Percentiles rank a stretch among this genome's conserved stretches.
These are phyloP conservation scores for Pseudoneurospora amorphoporcata DNA, from an alignment of 495 filamentous ascomycete species.

Conservation along the genomic window DNA sequence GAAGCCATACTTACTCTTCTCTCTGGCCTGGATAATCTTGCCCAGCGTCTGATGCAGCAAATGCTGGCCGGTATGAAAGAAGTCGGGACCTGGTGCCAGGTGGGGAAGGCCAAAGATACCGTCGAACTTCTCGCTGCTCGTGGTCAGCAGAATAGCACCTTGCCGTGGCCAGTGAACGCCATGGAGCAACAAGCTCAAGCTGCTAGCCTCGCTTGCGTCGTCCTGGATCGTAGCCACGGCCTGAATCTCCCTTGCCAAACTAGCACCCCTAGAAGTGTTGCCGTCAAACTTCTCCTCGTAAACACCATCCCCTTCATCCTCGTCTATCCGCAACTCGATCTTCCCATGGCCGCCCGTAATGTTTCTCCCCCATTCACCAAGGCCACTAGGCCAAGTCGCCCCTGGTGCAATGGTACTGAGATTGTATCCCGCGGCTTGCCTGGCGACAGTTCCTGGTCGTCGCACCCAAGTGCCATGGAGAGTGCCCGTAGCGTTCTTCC, in stretches of 20 bases:
- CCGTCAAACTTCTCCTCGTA: conserved; percentile 20
- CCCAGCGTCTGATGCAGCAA: conserved; percentile 63
- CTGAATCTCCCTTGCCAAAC: conserved; percentile 46
- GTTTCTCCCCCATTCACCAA: conserved; percentile 53
- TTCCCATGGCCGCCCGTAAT: conserved; percentile 50
- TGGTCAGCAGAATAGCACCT: conserved; percentile 69
- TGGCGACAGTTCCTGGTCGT: conserved; percentile 26
- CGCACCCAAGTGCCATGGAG: conserved; percentile 69
- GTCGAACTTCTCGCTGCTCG: conserved; percentile 83
- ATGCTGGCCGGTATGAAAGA: conserved; percentile 54
- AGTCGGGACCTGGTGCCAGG: conserved; percentile 54
- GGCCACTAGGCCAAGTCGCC: conserved; percentile 26
- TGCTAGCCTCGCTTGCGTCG: conserved; percentile 52
- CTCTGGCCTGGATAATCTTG: conserved; percentile 52
- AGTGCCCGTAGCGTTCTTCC: conserved; percentile 73
- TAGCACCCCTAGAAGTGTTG: conserved; percentile 6
- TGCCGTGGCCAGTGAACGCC: conserved; percentile 74
- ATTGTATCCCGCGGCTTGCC: conserved; percentile 34
- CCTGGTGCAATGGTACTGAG: conserved; percentile 35
- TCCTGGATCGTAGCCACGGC: conserved; percentile 63
- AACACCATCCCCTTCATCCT: conserved; percentile 37
- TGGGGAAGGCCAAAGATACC: conserved; percentile 86
- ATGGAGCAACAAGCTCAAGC: conserved; percentile 63
- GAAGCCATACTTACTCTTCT: conserved; percentile 34
- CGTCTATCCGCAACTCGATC: conserved; percentile 42